phyloP scores from a whole-genome alignment of 2,329 filamentous ascomycete species.

The Colletotrichum orbiculare region DNA sequence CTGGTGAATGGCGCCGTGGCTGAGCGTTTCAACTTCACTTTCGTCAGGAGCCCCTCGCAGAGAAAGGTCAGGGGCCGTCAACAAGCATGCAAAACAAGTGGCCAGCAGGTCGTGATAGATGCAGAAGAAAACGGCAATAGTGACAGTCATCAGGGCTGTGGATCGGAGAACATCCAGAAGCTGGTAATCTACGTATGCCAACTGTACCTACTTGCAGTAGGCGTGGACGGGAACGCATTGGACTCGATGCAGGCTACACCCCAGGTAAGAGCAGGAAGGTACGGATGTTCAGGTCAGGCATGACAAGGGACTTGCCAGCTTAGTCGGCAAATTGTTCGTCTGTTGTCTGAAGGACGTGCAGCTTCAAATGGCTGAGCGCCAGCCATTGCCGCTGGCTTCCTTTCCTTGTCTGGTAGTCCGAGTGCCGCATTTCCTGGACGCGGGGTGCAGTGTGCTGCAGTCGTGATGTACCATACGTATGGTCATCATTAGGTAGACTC shows the following conservation, averaged over 20 bases:
- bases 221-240: no score
- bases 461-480: no score
- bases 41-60: constrained; percentile 15
- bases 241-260: no score
- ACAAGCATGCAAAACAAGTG: constrained; percentile 1
- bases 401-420: neutral
- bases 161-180: neutral
- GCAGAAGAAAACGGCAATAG: neutral
- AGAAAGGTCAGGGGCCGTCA: neutral
- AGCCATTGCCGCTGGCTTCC: constrained; percentile 21
- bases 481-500: neutral
- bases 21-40: constrained; percentile 38
- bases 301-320: neutral
- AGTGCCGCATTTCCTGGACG: constrained; percentile 6
- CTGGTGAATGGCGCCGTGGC: constrained; percentile 29
- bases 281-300: neutral
- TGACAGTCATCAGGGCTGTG: constrained; percentile 1
- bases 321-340: constrained; percentile 8
- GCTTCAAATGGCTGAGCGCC: constrained; percentile 9
- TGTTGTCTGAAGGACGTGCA: constrained; percentile 8
- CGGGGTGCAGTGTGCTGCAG: neutral
- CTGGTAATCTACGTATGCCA: no score
- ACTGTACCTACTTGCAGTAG: no score
- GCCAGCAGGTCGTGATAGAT: neutral
- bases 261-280: neutral